These are phyloP conservation scores for Letharia columbiana DNA, from an alignment of 495 filamentous ascomycete genomes.

Conservation along the genomic window DNA sequence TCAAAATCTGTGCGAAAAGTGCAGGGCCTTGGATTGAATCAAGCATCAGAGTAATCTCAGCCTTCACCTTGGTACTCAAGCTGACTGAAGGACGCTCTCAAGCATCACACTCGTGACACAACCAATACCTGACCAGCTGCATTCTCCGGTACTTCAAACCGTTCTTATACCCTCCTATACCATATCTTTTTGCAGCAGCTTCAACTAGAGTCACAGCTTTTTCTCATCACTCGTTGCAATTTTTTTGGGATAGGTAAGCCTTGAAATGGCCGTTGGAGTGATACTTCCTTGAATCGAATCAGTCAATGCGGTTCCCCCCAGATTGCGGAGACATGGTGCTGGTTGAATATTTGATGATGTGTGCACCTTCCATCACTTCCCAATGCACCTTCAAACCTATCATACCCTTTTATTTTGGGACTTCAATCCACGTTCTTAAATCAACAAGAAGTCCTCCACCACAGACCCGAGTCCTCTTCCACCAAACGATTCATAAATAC, in stretches of 20 bases:
- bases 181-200: not conserved
- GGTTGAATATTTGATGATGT: not conserved
- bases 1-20: no score
- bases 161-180: not conserved
- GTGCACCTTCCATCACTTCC: not conserved
- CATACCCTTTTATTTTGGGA: not conserved
- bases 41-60: no score
- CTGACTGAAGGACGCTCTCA: not conserved
- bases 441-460: not conserved
- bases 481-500: not conserved
- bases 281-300: not conserved
- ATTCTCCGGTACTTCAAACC: not conserved
- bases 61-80: not conserved
- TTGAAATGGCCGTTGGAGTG: not conserved
- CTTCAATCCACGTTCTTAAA: not conserved
- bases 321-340: not conserved
- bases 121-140: not conserved
- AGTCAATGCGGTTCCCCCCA: not conserved
- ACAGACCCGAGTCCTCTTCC: not conserved
- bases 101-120: not conserved
- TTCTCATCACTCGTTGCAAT: not conserved
- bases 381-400: not conserved
- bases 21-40: no score
- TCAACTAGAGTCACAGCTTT: not conserved
- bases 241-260: not conserved